Evolutionary conservation across 2,329 filamentous ascomycete genomes (phyloP).

Genomic region (Knoxdaviesia proteae): DNA sequence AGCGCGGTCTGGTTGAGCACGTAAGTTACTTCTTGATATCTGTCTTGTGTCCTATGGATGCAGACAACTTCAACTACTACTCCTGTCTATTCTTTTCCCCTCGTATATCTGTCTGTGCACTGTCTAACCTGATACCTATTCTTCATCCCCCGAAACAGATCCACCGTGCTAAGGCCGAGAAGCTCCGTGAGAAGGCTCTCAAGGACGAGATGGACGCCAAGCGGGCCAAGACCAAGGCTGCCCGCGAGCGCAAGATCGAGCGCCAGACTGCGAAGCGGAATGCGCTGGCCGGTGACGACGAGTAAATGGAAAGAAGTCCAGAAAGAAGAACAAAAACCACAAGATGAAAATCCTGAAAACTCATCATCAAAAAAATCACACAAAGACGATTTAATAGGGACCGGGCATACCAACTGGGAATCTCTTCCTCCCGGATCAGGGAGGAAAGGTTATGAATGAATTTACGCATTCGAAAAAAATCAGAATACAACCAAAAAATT

Average conservation of each 20-base stretch:
- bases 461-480: no score
- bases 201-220: constrained; percentile 99
- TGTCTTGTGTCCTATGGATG: not conserved
- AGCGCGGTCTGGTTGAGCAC: constrained; percentile 98
- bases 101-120: no score
- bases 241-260: constrained; percentile 94
- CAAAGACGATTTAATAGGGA: no score
- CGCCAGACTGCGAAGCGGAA: constrained; percentile 79
- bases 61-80: constrained; percentile 4
- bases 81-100: not conserved
- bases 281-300: constrained; percentile 55
- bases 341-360: constrained; percentile 4
- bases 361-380: constrained; percentile 2
- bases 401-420: no score
- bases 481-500: no score
- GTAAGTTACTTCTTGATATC: constrained; percentile 39
- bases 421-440: no score
- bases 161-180: constrained; percentile 99
- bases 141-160: constrained; percentile 37
- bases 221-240: constrained; percentile 99
- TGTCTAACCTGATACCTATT: constrained; percentile 1
- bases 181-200: constrained; percentile 78
- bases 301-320: constrained; percentile 15
- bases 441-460: no score
- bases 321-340: constrained; percentile 5